A percentile compares a stretch with the other conserved stretches of the same genome.
Conservation (phyloP, 345 rosid species). For the Citropsis articulata region DNA sequence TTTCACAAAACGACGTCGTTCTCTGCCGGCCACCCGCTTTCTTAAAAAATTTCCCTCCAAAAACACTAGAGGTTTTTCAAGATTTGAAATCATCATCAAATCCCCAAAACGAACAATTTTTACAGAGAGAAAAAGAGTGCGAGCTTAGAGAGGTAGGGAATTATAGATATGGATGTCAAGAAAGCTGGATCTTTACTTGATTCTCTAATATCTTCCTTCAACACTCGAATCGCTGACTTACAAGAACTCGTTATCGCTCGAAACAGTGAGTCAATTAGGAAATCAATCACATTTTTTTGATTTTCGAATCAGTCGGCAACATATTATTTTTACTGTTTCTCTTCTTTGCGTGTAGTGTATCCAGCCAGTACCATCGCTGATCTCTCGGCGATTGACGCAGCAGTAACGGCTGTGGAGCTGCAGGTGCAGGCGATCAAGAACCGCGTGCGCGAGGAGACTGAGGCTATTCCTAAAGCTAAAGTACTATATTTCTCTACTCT, state of each 20-base stretch:
- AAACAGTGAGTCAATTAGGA: slow-evolving; percentile 57
- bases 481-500: slow-evolving; percentile 26
- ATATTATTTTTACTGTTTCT: neutral
- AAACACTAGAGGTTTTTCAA: neutral
- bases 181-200: slow-evolving; percentile 72
- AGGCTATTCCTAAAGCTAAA: slow-evolving; percentile 85
- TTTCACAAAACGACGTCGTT: too few species aligned
- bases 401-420: slow-evolving; percentile 78
- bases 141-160: neutral
- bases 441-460: slow-evolving; percentile 68
- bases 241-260: slow-evolving; percentile 90
- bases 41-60: slow-evolving; percentile 12
- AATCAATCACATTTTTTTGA: neutral
- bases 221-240: slow-evolving; percentile 65
- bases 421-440: slow-evolving; percentile 76
- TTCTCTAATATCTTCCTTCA: slow-evolving; percentile 60
- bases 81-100: neutral
- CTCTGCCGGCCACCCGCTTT: neutral
- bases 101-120: neutral
- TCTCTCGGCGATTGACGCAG: slow-evolving; percentile 60
- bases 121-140: slow-evolving; percentile 5
- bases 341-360: slow-evolving; percentile 52
- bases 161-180: slow-evolving; percentile 50
- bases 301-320: neutral
- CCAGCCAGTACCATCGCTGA: slow-evolving; percentile 68